Percentiles rank a stretch among this genome's conserved stretches.
phyloP scores from a whole-genome alignment of 768 basidiomycete species.

The Auriscalpium orientale region DNA sequence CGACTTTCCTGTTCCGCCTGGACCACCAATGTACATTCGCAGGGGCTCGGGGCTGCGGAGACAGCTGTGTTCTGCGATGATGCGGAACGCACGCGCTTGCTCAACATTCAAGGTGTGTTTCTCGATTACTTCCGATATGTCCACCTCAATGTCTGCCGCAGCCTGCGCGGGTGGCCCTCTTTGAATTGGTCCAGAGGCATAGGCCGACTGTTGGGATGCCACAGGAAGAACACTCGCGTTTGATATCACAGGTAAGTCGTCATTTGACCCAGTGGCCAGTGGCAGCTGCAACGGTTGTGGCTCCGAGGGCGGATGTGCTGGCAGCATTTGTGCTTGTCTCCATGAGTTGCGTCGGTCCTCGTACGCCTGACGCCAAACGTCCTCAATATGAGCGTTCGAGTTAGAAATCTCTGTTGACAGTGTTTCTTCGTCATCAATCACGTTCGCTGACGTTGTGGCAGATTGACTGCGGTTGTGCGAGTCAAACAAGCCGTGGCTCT shows the following conservation, averaged over 20 bases:
- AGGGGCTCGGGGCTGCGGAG: conserved; percentile 14
- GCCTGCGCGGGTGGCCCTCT: background rate
- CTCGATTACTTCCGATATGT: background rate
- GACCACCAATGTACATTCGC: conserved; percentile 29
- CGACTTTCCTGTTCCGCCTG: conserved; percentile 39
- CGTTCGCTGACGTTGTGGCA: background rate
- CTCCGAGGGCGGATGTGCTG: background rate
- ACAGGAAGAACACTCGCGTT: background rate
- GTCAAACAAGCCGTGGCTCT: background rate
- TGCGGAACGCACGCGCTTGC: conserved; percentile 26
- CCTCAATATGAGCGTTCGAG: background rate
- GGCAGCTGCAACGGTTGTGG: background rate
- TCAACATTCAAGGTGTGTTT: conserved; percentile 28
- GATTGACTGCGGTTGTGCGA: background rate
- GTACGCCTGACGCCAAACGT: background rate
- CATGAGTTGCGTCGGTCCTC: background rate
- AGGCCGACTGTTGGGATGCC: background rate
- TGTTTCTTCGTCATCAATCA: background rate
- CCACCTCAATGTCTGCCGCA: background rate
- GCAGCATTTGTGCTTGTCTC: background rate
- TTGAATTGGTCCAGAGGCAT: background rate
- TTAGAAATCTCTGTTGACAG: background rate
- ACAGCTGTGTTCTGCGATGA: conserved; percentile 24
- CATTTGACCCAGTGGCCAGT: background rate
- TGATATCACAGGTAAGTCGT: background rate